Conservation (phyloP, 202 grass and related monocot genomes). For the Cymbopogon flexuosus region DNA sequence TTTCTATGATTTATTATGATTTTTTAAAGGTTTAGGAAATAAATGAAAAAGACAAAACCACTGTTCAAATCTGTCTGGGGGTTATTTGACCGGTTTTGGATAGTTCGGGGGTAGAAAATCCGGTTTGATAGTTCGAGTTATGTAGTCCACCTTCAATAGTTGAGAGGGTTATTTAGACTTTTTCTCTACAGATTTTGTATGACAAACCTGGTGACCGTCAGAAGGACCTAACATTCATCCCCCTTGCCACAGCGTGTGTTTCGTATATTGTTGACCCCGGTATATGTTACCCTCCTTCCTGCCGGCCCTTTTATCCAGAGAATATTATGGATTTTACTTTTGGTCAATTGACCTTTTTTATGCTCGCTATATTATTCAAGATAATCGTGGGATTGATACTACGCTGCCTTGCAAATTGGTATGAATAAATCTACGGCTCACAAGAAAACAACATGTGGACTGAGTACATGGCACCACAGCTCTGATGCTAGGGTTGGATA, state of each 20-base stretch:
- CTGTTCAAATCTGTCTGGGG: too few species aligned
- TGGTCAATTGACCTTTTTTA: conserved; percentile 85
- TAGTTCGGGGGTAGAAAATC: too few species aligned
- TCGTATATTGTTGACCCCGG: too few species aligned
- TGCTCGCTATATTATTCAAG: conserved; percentile 88
- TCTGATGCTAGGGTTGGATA: too few species aligned
- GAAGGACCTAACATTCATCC: conserved; percentile 88
- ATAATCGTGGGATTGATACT: conserved; percentile 72
- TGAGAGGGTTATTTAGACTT: too few species aligned
- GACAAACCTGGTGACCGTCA: conserved; percentile 54
- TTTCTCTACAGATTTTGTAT: conserved; percentile 68
- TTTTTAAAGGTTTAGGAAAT: too few species aligned
- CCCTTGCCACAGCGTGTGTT: conserved; percentile 49
- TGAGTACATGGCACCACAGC: conserved; percentile 22
- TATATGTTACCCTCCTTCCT: conserved; percentile 66
- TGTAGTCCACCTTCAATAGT: too few species aligned
- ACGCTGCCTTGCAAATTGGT: conserved; percentile 71
- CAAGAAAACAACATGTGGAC: conserved; percentile 82
- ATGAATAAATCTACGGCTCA: conserved; percentile 55
- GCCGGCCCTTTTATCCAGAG: conserved; percentile 61
- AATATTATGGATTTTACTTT: conserved; percentile 61
- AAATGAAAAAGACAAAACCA: too few species aligned
- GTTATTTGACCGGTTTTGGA: too few species aligned
- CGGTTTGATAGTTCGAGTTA: too few species aligned
- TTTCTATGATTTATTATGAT: too few species aligned